These are phyloP conservation scores for Arthrobotrys pseudoclavata DNA, from an alignment of 2,329 filamentous ascomycete genomes.

Conservation along the genomic window DNA sequence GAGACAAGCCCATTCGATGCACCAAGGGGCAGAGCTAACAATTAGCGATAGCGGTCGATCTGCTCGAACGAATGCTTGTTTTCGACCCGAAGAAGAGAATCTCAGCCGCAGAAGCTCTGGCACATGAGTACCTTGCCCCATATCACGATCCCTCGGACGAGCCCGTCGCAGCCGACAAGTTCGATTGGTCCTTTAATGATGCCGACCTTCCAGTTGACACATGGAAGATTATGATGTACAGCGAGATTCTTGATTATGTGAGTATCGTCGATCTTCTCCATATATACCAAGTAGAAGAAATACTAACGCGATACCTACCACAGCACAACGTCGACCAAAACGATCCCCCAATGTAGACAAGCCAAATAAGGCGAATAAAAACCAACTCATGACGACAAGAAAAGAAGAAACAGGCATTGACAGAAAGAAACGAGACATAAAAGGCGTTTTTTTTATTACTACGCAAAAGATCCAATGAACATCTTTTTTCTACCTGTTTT, in stretches of 20 bases:
- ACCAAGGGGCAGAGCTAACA: slow-evolving; percentile 37
- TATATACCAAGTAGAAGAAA: not conserved
- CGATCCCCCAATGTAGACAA: slow-evolving; percentile 45
- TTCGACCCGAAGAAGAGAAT: slow-evolving; percentile 98
- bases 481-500: slow-evolving; percentile 10
- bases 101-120: slow-evolving; percentile 85
- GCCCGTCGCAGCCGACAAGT: slow-evolving; percentile 94
- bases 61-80: slow-evolving; percentile 96
- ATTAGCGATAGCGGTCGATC: slow-evolving; percentile 79
- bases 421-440: slow-evolving; percentile 34
- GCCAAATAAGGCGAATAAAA: slow-evolving; percentile 22
- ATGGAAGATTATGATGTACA: slow-evolving; percentile 99
- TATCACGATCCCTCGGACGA: slow-evolving; percentile 99
- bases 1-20: slow-evolving; percentile 64
- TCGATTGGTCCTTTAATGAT: slow-evolving; percentile 99
- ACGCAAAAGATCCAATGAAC: slow-evolving; percentile 50
- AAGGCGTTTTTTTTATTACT: slow-evolving; percentile 40
- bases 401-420: slow-evolving; percentile 33
- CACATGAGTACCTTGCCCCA: slow-evolving; percentile 92
- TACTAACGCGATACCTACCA: slow-evolving; percentile 11
- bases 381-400: not conserved
- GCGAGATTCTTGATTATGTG: slow-evolving; percentile 57
- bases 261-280: slow-evolving; percentile 9
- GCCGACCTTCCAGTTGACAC: slow-evolving; percentile 96
- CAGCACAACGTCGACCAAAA: slow-evolving; percentile 59